Evolutionary conservation across 2,329 filamentous ascomycete species (phyloP).

Genomic region (Colletotrichum caudatum): DNA sequence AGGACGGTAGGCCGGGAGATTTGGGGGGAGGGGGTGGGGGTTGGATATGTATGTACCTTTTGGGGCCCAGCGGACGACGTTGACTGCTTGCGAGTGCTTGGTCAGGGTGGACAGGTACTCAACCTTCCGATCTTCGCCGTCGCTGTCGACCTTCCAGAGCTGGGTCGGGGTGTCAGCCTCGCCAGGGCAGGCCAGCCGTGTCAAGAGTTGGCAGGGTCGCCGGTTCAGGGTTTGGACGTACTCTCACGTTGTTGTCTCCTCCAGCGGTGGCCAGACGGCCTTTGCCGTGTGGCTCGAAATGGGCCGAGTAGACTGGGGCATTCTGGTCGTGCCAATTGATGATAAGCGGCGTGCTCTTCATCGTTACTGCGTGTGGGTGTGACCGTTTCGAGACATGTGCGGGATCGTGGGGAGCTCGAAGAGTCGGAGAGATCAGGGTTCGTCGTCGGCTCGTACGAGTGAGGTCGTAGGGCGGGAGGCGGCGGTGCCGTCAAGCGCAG

Average conservation of each 20-base stretch:
- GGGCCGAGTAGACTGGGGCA: constrained; percentile 94
- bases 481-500: not conserved
- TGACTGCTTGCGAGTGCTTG: constrained; percentile 97
- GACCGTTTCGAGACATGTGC: constrained; percentile 41
- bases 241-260: constrained; percentile 95
- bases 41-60: constrained; percentile 72
- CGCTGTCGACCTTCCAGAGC: constrained; percentile 91
- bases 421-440: not conserved
- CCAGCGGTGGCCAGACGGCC: constrained; percentile 92
- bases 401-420: constrained; percentile 26
- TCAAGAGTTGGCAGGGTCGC: constrained; percentile 8
- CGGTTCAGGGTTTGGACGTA: constrained; percentile 58
- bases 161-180: constrained; percentile 51
- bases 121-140: constrained; percentile 88
- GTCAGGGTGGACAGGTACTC: constrained; percentile 91
- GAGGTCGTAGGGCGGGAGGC: not conserved
- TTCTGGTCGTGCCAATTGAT: constrained; percentile 99
- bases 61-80: constrained; percentile 96
- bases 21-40: too few relatives aligned
- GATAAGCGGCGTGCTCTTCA: constrained; percentile 97
- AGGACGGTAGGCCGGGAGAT: not conserved
- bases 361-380: constrained; percentile 60
- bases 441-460: constrained; percentile 28
- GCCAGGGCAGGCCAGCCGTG: constrained; percentile 1
- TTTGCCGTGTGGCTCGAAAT: constrained; percentile 94